Evolutionary conservation across 441 rosid species (phyloP).

Genomic region (Eruca vesicaria): DNA sequence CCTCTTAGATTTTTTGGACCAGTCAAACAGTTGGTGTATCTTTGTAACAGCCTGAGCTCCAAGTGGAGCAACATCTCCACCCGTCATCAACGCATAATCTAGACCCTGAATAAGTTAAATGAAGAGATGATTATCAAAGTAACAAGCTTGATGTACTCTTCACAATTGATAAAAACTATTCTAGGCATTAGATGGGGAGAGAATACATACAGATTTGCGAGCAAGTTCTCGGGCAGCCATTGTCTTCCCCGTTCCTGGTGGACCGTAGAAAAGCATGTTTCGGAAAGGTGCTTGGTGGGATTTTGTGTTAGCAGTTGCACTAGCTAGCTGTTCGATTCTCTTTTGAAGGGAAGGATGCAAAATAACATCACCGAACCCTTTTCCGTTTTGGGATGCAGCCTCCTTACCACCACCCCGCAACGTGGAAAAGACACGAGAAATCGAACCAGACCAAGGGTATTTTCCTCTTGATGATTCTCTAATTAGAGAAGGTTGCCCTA

Average conservation of each 20-base stretch:
- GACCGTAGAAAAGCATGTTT: slow-evolving; percentile 94
- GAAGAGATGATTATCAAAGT: neutral
- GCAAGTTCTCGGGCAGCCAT: slow-evolving; percentile 98
- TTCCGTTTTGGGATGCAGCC: slow-evolving; percentile 45
- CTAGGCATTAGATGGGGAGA: neutral
- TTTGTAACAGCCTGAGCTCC: slow-evolving; percentile 96
- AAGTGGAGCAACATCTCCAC: slow-evolving; percentile 94
- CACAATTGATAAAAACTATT: neutral
- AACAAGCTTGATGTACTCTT: neutral
- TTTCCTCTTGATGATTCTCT: slow-evolving; percentile 97
- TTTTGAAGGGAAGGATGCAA: slow-evolving; percentile 81
- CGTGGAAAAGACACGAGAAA: slow-evolving; percentile 50
- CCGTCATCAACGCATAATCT: slow-evolving; percentile 96
- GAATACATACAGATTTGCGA: slow-evolving; percentile 68
- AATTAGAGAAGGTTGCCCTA: slow-evolving; percentile 96
- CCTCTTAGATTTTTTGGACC: slow-evolving; percentile 81
- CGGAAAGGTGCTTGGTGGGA: slow-evolving; percentile 92
- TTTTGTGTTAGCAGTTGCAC: slow-evolving; percentile 95
- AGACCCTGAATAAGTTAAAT: slow-evolving; percentile 61
- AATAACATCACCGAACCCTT: slow-evolving; percentile 90
- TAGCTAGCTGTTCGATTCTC: slow-evolving; percentile 78
- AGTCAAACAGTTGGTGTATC: slow-evolving; percentile 89
- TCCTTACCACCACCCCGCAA: slow-evolving; percentile 44
- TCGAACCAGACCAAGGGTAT: slow-evolving; percentile 91
- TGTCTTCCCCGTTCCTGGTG: slow-evolving; percentile 99